A percentile compares a stretch with the other conserved stretches of the same genome.
These are phyloP conservation scores for Wickerhamiella sergipiensis DNA, from an alignment of 805 yeast genomes.

Conservation along the genomic window DNA sequence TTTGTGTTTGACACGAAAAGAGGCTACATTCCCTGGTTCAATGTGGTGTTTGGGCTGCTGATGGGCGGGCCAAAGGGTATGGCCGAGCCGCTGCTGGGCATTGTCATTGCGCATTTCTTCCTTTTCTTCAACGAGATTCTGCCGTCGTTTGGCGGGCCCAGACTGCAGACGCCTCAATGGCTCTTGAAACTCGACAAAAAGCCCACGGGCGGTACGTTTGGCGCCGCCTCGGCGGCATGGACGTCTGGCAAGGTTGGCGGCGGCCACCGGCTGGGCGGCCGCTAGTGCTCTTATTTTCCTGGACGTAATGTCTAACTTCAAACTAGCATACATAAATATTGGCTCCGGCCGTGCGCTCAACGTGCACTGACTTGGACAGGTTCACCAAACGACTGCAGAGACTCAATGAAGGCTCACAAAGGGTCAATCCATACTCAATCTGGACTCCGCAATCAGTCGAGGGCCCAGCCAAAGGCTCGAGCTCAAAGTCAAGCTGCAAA, in stretches of 20 bases:
- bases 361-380: too few relatives aligned
- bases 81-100: constrained; percentile 20
- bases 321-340: neutral
- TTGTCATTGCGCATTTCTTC: constrained; percentile 23
- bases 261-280: constrained; percentile 16
- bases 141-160: constrained; percentile 21
- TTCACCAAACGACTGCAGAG: too few relatives aligned
- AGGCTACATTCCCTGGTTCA: constrained; percentile 22
- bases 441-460: too few relatives aligned
- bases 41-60: constrained; percentile 19
- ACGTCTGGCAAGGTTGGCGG: constrained; percentile 8
- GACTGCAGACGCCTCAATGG: constrained; percentile 5
- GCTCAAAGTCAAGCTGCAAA: too few relatives aligned
- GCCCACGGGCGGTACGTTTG: neutral
- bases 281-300: too few relatives aligned
- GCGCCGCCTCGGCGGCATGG: neutral
- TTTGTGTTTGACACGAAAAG: constrained; percentile 22
- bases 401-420: too few relatives aligned
- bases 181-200: constrained; percentile 5
- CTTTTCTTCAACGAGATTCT: constrained; percentile 20
- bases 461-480: too few relatives aligned
- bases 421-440: too few relatives aligned
- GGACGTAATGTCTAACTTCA: neutral
- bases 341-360: too few relatives aligned
- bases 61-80: constrained; percentile 19